Base-by-base conservation (phyloP, 306 rosid species). In the Arachis stenosperma region DNA sequence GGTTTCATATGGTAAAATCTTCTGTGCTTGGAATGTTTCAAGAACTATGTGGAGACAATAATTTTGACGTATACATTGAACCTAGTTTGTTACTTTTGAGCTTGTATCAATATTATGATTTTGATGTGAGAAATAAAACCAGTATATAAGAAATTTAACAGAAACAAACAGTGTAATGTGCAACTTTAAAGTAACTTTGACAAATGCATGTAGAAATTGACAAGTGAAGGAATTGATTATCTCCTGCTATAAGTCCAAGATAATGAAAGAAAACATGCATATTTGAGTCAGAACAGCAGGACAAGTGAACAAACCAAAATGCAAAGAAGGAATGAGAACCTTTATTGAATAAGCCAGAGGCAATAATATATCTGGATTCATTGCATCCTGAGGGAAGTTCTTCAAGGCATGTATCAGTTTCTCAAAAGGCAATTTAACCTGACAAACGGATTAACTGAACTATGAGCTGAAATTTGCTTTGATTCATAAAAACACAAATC, bases 371-470 rank as follows among this genome's bases (percentile, higher is more conserved):
- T 95, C 91, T 0, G 99, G 99, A 76, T 94, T 85, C 97, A 94
- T 89, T 51, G 97, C 97, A 80, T 87, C 86, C 75, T 85, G 91
- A 0, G 96, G 95, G 81, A 94, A 94, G 89, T 94, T 91, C 62
- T 95, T 90, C 90, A 94, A 82, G 77, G 93, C 97, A 30, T 91
- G 96, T 63, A 94, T 87, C 70, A 94, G 91, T 82, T 91, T 94
- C 85, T 94, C 99, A 22, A 95, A 95, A n/a, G 99, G 99, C 77
- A 95, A 75, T 70, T 90, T 94, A 80, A 84, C 56, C 99, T 94
- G 86, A 70, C 1, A 71, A 76, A 43, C 39, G 83, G 80, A 15
- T 36, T 15, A 61, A 33, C 74, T 13, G 33, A 65, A 50, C 64
- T 66, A 73, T 78, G 73, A 78, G 77, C 59, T 65, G 48, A 53